Evolutionary conservation across 306 rosid genomes (phyloP), one percentile per base, ranked within the genome.

Genomic region (Vicia sativa): DNA sequence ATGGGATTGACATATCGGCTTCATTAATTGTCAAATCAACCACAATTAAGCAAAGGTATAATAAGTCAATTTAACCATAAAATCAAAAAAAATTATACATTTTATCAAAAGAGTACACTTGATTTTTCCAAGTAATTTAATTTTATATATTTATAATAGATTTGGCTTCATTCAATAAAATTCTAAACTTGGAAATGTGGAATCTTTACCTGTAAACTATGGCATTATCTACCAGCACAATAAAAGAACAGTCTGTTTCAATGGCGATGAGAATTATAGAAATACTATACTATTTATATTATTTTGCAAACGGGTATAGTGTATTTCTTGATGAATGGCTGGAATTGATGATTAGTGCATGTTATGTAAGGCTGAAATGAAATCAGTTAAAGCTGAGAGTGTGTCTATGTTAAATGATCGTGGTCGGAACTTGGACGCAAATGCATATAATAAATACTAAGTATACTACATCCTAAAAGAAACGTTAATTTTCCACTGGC

Each of bases 341-440:
- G 59, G 64, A 41, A 29, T 69, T 26, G 44, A 56, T 57, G 56
- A 64, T 15, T 37, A 12, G 14, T 67, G 50, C 52, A 68, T 68
- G 39, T 38, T 37, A 38, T 54, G 73, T 54, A 29, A 39, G 18
- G 11, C 13, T 60, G 65, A 37, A 25, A 11, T 54, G 42, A 68
- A 54, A 9, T 37, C 11, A 52, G 14, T 53, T 38, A 23, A 38
- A 28, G 52, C 3, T 53, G 26, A 23, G 26, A 1, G 26, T 29
- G n/a, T 19, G 18, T 54, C 9, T 39, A 29, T 26, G 26, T 52
- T 68, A 23, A 38, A 53, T 53, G 50, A 54, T 54, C 3, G 56
- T 42, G 55, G 52, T 25, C 18, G 41, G 9, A 12, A 28, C 62
- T 56, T 56, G 65, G 74, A 14, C 43, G 7, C 43, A 42, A 67